These are phyloP conservation scores for Eucommia ulmoides DNA, from an alignment of 257 asterid genomes.

Conservation along the genomic window DNA sequence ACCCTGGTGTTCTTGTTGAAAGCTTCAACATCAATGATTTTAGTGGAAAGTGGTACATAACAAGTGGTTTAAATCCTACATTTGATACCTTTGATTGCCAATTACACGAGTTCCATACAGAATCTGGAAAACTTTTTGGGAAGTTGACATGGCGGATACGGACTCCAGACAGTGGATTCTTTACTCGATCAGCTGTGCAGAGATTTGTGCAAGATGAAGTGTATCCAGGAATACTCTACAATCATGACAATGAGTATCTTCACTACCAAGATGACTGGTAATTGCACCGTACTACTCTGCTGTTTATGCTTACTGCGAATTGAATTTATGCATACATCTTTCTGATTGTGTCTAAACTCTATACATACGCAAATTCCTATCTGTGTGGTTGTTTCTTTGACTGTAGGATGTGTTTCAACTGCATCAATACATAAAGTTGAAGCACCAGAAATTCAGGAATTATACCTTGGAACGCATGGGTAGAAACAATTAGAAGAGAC, in stretches of 20 bases:
- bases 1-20: slow-evolving; percentile 55
- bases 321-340: too few relatives aligned
- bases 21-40: slow-evolving; percentile 66
- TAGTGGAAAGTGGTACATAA: slow-evolving; percentile 82
- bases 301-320: too few relatives aligned
- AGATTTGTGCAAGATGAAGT: slow-evolving; percentile 72
- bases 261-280: slow-evolving; percentile 98
- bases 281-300: too few relatives aligned
- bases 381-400: too few relatives aligned
- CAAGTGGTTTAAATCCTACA: slow-evolving; percentile 83
- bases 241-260: slow-evolving; percentile 92
- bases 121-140: slow-evolving; percentile 53
- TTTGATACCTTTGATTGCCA: slow-evolving; percentile 91
- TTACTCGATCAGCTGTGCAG: slow-evolving; percentile 72
- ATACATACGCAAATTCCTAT: too few relatives aligned
- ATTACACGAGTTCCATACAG: slow-evolving; percentile 82
- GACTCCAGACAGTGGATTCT: slow-evolving; percentile 82
- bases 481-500: too few relatives aligned
- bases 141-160: slow-evolving; percentile 67
- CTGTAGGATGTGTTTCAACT: too few relatives aligned
- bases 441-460: too few relatives aligned
- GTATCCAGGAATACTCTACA: slow-evolving; percentile 76
- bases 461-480: too few relatives aligned
- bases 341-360: too few relatives aligned
- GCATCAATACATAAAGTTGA: too few relatives aligned